These are phyloP conservation scores for Fomitiporia mediterranea DNA, from an alignment of 1,284 basidiomycete genomes.

Conservation along the genomic window DNA sequence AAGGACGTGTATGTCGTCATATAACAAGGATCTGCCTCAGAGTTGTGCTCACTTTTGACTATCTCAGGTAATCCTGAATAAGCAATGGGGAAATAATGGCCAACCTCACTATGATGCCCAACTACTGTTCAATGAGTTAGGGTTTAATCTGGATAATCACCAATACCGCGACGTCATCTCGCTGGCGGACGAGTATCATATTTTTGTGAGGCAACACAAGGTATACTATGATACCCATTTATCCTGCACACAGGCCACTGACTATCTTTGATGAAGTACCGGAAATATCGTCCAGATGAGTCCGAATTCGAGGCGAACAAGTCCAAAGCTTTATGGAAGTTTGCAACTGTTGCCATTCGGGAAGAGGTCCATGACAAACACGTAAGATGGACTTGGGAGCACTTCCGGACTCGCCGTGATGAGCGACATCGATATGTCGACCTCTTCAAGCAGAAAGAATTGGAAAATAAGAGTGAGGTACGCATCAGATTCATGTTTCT, in stretches of 20 bases:
- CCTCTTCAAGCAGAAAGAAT: constrained; percentile 77
- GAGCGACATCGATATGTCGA: constrained; percentile 82
- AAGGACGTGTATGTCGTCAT: constrained; percentile 79
- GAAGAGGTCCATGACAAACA: constrained; percentile 85
- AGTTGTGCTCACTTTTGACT: too few species aligned
- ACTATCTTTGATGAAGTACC: constrained; percentile 54
- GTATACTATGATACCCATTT: constrained; percentile 34
- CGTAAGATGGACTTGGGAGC: constrained; percentile 89
- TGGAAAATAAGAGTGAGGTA: constrained; percentile 8
- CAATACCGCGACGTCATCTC: constrained; percentile 96
- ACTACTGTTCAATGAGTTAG: constrained; percentile 92
- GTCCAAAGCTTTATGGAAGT: constrained; percentile 72
- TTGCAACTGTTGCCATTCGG: constrained; percentile 80
- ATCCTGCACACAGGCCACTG: not conserved
- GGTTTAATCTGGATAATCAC: constrained; percentile 87
- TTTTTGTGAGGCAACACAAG: constrained; percentile 89
- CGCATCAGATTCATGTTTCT: not conserved
- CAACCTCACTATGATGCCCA: constrained; percentile 84
- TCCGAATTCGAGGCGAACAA: constrained; percentile 61
- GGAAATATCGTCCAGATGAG: constrained; percentile 67
- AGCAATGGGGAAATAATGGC: constrained; percentile 64
- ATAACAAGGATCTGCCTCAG: too few species aligned
- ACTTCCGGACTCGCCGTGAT: constrained; percentile 86
- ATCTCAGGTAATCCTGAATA: constrained; percentile 76
- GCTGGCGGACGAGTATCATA: constrained; percentile 95